Conservation (phyloP, 495 filamentous ascomycete genomes). For the Penicillium arizonense region DNA sequence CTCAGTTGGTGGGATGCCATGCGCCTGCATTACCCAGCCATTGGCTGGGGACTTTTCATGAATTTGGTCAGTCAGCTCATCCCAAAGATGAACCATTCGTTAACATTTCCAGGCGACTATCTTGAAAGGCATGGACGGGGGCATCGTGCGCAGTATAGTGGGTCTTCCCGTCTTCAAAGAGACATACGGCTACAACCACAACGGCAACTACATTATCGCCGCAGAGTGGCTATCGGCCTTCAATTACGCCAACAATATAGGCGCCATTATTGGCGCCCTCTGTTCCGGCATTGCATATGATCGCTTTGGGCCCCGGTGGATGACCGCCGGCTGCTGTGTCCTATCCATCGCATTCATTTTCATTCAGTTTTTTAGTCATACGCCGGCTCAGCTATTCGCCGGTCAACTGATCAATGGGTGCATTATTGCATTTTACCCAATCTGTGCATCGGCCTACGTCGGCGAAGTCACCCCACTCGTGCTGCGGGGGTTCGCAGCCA, state of each 20-base stretch:
- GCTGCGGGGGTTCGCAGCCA: constrained; percentile 38
- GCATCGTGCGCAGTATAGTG: constrained; percentile 28
- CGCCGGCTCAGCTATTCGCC: constrained; percentile 29
- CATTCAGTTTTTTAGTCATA: constrained; percentile 35
- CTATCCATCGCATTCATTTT: constrained; percentile 34
- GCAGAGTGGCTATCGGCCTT: constrained; percentile 38
- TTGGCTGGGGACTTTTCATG: constrained; percentile 32
- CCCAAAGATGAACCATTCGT: not conserved
- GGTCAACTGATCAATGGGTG: constrained; percentile 36
- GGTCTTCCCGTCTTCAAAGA: constrained; percentile 31
- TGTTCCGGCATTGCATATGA: constrained; percentile 26
- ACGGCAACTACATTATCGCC: constrained; percentile 25
- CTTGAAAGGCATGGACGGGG: constrained; percentile 33
- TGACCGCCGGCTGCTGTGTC: constrained; percentile 30
- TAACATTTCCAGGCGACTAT: constrained; percentile 20
- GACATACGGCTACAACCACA: constrained; percentile 27
- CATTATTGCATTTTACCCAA: constrained; percentile 35
- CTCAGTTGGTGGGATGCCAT: constrained; percentile 29
- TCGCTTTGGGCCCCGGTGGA: constrained; percentile 27
- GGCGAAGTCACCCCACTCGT: constrained; percentile 38
- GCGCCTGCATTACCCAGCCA: constrained; percentile 26
- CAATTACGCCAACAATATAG: constrained; percentile 74
- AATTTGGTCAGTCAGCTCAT: constrained; percentile 19
- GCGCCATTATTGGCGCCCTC: constrained; percentile 61
- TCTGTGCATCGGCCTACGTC: constrained; percentile 36